phyloP scores from a whole-genome alignment of 257 asterid species.

The Petunia axillaris region DNA sequence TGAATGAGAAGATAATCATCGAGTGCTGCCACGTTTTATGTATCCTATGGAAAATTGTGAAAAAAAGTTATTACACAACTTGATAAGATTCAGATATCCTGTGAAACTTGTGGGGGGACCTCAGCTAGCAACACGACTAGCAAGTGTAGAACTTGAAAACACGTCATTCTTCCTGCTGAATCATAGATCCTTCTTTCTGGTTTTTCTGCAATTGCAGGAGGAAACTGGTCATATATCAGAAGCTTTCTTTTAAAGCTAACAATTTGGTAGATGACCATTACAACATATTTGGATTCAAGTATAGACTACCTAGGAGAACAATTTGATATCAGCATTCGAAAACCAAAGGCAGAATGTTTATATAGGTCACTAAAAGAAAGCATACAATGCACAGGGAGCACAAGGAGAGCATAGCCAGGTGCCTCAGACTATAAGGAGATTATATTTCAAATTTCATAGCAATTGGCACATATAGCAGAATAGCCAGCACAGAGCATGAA shows the following conservation, averaged over 20 bases:
- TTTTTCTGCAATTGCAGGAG: slow-evolving; percentile 6
- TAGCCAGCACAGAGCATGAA: not conserved
- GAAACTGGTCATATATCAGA: slow-evolving; percentile 1
- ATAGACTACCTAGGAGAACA: not conserved
- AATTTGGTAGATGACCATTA: not conserved
- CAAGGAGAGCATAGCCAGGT: not conserved
- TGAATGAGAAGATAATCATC: slow-evolving; percentile 14
- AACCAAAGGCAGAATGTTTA: not conserved
- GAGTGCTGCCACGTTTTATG: not conserved
- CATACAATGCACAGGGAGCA: not conserved
- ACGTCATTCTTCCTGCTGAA: slow-evolving; percentile 17
- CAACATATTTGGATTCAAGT: not conserved
- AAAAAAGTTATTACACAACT: not conserved
- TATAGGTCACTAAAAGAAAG: not conserved
- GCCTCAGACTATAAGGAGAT: not conserved
- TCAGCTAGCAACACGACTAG: not conserved
- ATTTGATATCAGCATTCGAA: not conserved
- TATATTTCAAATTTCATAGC: not conserved
- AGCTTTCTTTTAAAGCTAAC: not conserved
- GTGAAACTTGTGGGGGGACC: not conserved
- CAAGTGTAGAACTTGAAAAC: slow-evolving; percentile 5
- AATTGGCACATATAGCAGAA: not conserved
- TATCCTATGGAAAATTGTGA: slow-evolving; percentile 3
- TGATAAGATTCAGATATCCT: slow-evolving; percentile 11
- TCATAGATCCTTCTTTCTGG: not conserved